Evolutionary conservation across 306 rosid genomes (phyloP).

Genomic region (Cucumis cinereus): DNA sequence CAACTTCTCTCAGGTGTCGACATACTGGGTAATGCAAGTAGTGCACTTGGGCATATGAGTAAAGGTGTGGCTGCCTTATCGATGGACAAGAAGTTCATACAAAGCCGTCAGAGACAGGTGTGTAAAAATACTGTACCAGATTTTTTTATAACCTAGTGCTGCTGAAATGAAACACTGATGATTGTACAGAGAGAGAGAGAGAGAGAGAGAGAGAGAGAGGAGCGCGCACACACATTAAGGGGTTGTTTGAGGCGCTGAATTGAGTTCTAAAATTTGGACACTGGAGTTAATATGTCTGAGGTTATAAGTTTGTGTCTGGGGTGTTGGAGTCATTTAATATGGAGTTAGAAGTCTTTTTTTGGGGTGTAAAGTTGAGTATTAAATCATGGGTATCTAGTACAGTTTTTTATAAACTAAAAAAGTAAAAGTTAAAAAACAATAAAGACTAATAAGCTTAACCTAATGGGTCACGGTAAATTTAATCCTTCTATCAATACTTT

Average conservation of each 20-base stretch:
- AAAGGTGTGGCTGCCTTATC: slow-evolving; percentile 98
- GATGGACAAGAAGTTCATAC: slow-evolving; percentile 97
- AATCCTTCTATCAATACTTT: neutral
- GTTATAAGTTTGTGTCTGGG: too few species aligned
- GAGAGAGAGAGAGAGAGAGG: neutral
- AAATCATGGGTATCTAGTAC: too few species aligned
- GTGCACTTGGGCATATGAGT: slow-evolving; percentile 99
- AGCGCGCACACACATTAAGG: neutral
- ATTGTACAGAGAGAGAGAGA: neutral
- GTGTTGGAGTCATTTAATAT: too few species aligned
- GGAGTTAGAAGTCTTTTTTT: too few species aligned
- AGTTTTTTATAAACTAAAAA: too few species aligned
- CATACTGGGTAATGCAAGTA: slow-evolving; percentile 97
- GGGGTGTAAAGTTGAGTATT: too few species aligned
- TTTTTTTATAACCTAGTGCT: neutral
- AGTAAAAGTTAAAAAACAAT: too few species aligned
- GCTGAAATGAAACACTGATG: neutral
- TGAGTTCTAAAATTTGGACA: too few species aligned
- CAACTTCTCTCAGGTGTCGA: slow-evolving; percentile 95
- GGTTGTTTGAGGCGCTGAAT: too few species aligned
- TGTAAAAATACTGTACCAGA: slow-evolving; percentile 4
- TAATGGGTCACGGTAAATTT: neutral
- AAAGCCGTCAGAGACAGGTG: slow-evolving; percentile 93
- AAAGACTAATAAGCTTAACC: neutral
- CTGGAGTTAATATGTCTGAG: too few species aligned